Evolutionary conservation across 495 filamentous ascomycete species (phyloP).

Genomic region (Neurospora sp.): DNA sequence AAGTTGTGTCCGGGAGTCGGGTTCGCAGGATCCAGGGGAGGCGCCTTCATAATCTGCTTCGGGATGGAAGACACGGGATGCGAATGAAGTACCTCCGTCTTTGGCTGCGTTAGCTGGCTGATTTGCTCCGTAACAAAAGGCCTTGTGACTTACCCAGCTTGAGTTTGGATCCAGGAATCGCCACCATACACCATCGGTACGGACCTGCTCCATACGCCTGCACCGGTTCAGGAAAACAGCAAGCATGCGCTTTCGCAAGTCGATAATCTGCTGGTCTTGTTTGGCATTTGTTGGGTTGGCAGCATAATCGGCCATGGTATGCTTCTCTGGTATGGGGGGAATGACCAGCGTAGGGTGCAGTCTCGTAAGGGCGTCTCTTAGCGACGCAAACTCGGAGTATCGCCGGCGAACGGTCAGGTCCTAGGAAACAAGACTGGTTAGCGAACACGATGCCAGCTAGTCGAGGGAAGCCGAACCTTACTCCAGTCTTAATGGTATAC

Average conservation of each 20-base stretch:
- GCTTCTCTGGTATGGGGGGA: constrained; percentile 95
- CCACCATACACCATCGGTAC: constrained; percentile 94
- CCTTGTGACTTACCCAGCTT: constrained; percentile 71
- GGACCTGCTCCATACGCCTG: constrained; percentile 81
- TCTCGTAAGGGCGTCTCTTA: constrained; percentile 77
- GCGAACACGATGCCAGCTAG: background rate
- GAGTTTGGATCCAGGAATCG: constrained; percentile 94
- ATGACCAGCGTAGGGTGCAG: constrained; percentile 91
- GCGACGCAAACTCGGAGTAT: constrained; percentile 94
- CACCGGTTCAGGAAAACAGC: constrained; percentile 91
- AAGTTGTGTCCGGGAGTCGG: constrained; percentile 80
- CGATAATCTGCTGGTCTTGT: constrained; percentile 92
- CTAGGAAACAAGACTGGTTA: constrained; percentile 37
- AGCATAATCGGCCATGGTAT: constrained; percentile 96
- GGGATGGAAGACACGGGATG: constrained; percentile 85
- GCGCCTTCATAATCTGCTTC: constrained; percentile 86
- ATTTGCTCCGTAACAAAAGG: background rate
- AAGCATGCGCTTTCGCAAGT: constrained; percentile 91
- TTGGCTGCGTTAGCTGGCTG: constrained; percentile 22
- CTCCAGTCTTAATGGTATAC: constrained; percentile 91
- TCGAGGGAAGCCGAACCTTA: constrained; percentile 33
- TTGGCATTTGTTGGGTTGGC: constrained; percentile 96
- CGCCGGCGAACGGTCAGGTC: constrained; percentile 89
- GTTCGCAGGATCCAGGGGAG: constrained; percentile 85
- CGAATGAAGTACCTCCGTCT: constrained; percentile 88